Evolutionary conservation across 768 basidiomycete genomes (phyloP).

Genomic region (Pisolithus tinctorius): DNA sequence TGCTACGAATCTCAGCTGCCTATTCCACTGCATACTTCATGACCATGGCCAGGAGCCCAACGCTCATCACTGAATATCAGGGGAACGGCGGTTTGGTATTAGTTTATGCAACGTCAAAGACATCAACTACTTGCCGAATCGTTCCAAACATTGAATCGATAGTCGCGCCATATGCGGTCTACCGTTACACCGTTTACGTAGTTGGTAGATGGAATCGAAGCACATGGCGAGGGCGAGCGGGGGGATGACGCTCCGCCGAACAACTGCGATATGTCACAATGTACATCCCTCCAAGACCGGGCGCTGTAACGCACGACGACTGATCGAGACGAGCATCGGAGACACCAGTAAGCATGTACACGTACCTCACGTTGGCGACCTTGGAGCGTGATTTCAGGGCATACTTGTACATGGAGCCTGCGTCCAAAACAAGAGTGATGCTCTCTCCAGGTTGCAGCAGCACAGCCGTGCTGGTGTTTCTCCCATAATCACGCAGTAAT

Average conservation of each 20-base stretch:
- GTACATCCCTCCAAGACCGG: constrained; percentile 58
- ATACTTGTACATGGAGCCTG: constrained; percentile 63
- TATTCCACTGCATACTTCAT: no score
- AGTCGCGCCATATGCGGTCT: constrained; percentile 62
- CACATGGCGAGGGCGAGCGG: constrained; percentile 24
- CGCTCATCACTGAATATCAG: constrained; percentile 13
- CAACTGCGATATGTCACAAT: constrained; percentile 55
- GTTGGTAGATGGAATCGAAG: constrained; percentile 32
- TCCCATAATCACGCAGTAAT: constrained; percentile 57
- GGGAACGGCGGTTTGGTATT: constrained; percentile 1
- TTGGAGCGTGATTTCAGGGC: constrained; percentile 58
- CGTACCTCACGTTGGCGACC: constrained; percentile 67
- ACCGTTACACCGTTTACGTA: constrained; percentile 60
- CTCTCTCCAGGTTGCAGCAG: constrained; percentile 57
- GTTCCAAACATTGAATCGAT: constrained; percentile 58
- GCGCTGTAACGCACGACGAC: constrained; percentile 35
- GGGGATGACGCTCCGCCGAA: constrained; percentile 36
- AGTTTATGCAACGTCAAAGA: not conserved
- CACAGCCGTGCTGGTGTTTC: constrained; percentile 45
- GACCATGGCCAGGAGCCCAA: not conserved
- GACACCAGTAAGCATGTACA: constrained; percentile 1
- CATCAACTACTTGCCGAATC: constrained; percentile 31
- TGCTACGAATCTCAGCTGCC: not conserved
- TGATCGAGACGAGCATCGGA: constrained; percentile 2
- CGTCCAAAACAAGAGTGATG: constrained; percentile 61